Evolutionary conservation across 352 stramenopile genomes (phyloP).

Genomic region (Phytophthora boehmeriae): DNA sequence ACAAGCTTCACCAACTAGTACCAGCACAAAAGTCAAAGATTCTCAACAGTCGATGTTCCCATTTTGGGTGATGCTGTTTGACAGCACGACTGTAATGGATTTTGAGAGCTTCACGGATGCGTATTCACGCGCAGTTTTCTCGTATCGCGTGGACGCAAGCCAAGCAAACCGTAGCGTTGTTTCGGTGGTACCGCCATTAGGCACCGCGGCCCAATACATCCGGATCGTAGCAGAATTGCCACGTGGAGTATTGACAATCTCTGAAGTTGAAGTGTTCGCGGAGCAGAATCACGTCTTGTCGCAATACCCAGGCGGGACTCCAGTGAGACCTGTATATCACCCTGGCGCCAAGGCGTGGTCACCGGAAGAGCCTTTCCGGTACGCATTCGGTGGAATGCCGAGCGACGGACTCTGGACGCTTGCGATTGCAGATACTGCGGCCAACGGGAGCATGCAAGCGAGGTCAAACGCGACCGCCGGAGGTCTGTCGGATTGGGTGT

Average conservation of each 20-base stretch:
- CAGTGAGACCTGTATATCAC: constrained; percentile 51
- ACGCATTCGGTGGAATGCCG: constrained; percentile 47
- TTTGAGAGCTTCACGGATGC: constrained; percentile 67
- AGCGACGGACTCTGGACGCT: constrained; percentile 72
- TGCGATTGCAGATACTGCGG: constrained; percentile 44
- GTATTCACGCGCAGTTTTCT: constrained; percentile 53
- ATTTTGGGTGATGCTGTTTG: constrained; percentile 82
- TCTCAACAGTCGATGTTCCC: constrained; percentile 64
- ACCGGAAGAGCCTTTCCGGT: constrained; percentile 64
- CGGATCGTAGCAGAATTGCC: constrained; percentile 58
- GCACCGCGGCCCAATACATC: constrained; percentile 61
- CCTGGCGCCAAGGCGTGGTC: constrained; percentile 60
- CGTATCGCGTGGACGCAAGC: constrained; percentile 35
- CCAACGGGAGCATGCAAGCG: constrained; percentile 13
- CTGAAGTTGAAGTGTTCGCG: constrained; percentile 78
- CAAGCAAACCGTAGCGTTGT: constrained; percentile 38
- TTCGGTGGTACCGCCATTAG: constrained; percentile 49
- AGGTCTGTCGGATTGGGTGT: constrained; percentile 73
- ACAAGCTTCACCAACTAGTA: constrained; percentile 25
- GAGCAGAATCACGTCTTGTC: constrained; percentile 63
- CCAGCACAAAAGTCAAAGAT: constrained; percentile 9
- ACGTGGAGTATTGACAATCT: constrained; percentile 55
- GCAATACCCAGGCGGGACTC: constrained; percentile 58
- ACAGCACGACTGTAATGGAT: constrained; percentile 54
- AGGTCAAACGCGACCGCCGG: constrained; percentile 41